Conservation (phyloP, 768 basidiomycete genomes). For the Leccinum longicurvipes region DNA sequence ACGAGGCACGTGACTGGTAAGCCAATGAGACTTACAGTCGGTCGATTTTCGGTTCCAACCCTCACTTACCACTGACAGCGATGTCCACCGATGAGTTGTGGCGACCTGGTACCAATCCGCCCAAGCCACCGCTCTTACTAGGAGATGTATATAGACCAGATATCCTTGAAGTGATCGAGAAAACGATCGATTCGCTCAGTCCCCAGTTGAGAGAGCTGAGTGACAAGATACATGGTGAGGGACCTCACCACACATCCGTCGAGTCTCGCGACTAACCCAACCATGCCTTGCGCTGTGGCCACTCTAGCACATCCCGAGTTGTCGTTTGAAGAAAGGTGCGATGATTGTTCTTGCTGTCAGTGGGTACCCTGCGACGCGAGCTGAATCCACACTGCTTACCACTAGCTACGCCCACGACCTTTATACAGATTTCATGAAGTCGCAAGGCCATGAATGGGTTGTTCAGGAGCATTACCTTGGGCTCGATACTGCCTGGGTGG, state of each 20-base stretch:
- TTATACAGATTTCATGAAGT: conserved; percentile 62
- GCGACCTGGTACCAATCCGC: conserved; percentile 33
- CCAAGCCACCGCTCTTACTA: conserved; percentile 13
- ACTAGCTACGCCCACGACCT: conserved; percentile 67
- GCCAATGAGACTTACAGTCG: too few relatives aligned
- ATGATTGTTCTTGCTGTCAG: neutral
- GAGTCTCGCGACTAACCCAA: neutral
- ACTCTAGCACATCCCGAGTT: conserved; percentile 65
- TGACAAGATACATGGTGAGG: conserved; percentile 65
- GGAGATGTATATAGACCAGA: conserved; percentile 51
- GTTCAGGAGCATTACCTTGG: conserved; percentile 61
- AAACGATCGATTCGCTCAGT: conserved; percentile 36
- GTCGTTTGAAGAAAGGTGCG: conserved; percentile 46
- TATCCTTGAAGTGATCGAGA: conserved; percentile 57
- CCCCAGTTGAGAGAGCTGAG: conserved; percentile 57
- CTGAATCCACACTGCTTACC: neutral
- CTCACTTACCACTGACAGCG: neutral
- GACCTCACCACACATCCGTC: neutral
- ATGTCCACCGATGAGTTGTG: conserved; percentile 25
- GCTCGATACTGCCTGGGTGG: conserved; percentile 75
- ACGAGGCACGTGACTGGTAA: too few relatives aligned
- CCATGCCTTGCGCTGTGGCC: neutral
- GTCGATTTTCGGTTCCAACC: neutral
- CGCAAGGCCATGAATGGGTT: conserved; percentile 62
- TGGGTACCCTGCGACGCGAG: neutral